Conservation (phyloP, 2,329 filamentous ascomycete species). For the Xylariaceae sp. region DNA sequence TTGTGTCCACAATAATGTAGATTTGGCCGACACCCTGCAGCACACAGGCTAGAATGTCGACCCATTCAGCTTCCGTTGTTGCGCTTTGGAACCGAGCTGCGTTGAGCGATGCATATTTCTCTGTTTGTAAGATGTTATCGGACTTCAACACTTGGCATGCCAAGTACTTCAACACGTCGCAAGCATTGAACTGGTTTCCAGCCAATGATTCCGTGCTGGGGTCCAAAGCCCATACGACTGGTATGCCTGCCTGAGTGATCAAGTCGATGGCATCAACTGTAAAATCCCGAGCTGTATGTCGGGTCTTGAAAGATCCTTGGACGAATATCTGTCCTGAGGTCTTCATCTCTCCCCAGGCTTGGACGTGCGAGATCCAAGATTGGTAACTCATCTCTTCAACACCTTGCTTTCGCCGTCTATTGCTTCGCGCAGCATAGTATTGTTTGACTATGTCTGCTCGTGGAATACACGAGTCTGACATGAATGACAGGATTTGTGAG, state of each 20-base stretch:
- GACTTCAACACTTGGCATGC: not conserved
- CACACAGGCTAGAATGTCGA: not conserved
- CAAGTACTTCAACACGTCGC: constrained; percentile 2
- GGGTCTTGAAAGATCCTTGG: not conserved
- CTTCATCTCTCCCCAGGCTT: not conserved
- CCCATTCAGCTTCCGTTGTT: not conserved
- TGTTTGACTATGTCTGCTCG: not conserved
- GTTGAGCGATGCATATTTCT: not conserved
- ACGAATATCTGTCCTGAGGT: not conserved
- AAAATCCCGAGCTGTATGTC: not conserved
- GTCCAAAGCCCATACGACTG: constrained; percentile 3
- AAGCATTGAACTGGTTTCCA: constrained; percentile 2
- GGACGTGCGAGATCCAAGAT: not conserved
- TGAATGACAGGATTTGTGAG: not conserved
- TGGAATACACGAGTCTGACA: not conserved
- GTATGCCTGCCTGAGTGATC: not conserved
- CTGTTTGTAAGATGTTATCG: not conserved
- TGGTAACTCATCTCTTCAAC: not conserved
- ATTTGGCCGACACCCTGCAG: not conserved
- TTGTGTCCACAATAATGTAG: constrained; percentile 4
- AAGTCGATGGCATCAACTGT: not conserved
- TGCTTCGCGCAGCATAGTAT: not conserved
- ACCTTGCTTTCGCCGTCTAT: not conserved
- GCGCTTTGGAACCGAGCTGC: not conserved
- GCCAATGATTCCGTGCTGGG: not conserved